Base-by-base conservation (phyloP, 1,139 yeast genomes). In the Yamadazyma sp. region DNA sequence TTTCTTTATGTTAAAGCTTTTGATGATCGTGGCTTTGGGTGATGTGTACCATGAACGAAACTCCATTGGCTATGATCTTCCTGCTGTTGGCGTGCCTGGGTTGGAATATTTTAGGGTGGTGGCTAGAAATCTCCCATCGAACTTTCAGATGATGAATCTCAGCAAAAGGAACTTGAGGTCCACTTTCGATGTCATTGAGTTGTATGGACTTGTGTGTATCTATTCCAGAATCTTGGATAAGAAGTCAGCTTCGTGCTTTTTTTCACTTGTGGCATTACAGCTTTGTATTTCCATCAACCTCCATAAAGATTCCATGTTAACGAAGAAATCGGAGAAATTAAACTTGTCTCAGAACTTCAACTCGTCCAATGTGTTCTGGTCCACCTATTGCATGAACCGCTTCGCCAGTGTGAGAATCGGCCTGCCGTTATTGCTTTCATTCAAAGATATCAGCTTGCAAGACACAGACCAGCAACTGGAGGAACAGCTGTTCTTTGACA, bases 341-440 rank as follows among this genome's bases (percentile, higher is more conserved):
- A 37, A 41, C 16, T 27, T 38, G 6, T 29, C 34, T 16, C 35
- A 33, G 21, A 43, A 39, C 33, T 38, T 31, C 35, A 46, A 40
- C 27, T 37, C 44, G 26, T 21, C 38, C 10, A 39, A 47, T 29
- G 40, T 57, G 1, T 59, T 59, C 50, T 61, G 65, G 65, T 50
- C 61, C 4, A 52, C 53, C 1, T 61, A 49, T 36, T 61, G 64
- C 41, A 43, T 60, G 21, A 61, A 61, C 38, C 46, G 65, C n/a
- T 61, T 58, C 38, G 48, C 45, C 29, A 49, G 55, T 31, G 44
- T 54, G 10, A 46, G 65, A 41, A 52, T 59, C 15, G 64, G 63
- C 1, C 59, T 56, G 26, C 64, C 64, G 4, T 42, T 58, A 17
- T 40, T 61, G 10, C 36, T 61, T n/a, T 37, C 47, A 3, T 44